Base-by-base conservation (phyloP, 371 early-diverging fungal genomes). In the Apophysomyces sp. region DNA sequence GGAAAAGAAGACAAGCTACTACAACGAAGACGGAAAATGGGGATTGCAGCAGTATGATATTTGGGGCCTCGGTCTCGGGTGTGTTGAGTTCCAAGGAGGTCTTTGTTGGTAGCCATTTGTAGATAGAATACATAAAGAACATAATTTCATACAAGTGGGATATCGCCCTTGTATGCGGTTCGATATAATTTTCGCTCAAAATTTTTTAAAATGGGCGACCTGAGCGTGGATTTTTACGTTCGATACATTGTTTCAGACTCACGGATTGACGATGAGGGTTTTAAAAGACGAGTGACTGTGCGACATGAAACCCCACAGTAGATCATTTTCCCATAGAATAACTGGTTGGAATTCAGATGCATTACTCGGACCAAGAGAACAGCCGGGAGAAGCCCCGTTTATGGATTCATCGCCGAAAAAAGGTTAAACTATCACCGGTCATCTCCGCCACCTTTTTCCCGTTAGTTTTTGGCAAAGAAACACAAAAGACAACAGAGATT, bases 11-110 rank as follows among this genome's bases (percentile, higher is more conserved):
- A 60, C 36, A 15, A 32, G 53, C 9, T 74, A 71, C 34, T 44
- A 70, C 0, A 76, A 79, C 36, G 59, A 79, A 26, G 71, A 72
- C 28, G 69, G 66, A 15, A 41, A 74, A 52, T 76, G 80, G 80
- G 80, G 63, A 18, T 57, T 76, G 51, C 65, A 71, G 24, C 62
- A 76, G 6, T 13, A 74, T 15, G 71, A 79, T 63, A 76, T 76
- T 27, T 79, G 77, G 74, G 58, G 67, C 5, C 51, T 71, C 32
- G 73, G 73, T n/a, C 66, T 79, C 41, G 69, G 68, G 16, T 79
- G 80, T 56, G 15, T 74, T 41, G 66, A 72, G 32, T 80, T 77
- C 39, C 44, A 58, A 26, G 77, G 80, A 28, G 77, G 74, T 1
- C 60, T 78, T 18, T 69, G 70, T 51, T 71, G 66, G 68, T 74